Conservation (phyloP, 345 rosid genomes). For the Eucalyptus fibrosa region DNA sequence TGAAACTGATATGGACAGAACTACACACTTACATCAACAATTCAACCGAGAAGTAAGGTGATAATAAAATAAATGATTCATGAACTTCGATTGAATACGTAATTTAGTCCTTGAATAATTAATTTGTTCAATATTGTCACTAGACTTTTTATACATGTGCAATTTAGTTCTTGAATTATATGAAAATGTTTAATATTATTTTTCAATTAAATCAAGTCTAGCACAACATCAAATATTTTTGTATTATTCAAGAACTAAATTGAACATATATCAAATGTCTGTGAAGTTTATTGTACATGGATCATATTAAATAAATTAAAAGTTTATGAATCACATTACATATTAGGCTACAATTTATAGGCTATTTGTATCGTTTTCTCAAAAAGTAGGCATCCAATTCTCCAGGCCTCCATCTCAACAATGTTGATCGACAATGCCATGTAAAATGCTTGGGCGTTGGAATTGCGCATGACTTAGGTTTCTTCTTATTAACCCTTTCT, state of each 20-base stretch:
- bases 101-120: too few relatives aligned
- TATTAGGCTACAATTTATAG: fast-evolving
- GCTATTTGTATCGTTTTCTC: not conserved
- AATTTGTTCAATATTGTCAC: too few relatives aligned
- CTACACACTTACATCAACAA: not conserved
- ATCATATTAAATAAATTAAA: too few relatives aligned
- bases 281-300: fast-evolving
- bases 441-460: not conserved
- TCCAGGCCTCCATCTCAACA: not conserved
- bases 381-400: not conserved
- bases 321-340: too few relatives aligned
- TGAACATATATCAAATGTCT: not conserved
- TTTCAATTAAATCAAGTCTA: too few relatives aligned
- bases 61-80: too few relatives aligned
- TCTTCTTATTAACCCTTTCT: not conserved
- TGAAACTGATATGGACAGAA: not conserved
- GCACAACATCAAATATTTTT: too few relatives aligned
- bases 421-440: not conserved
- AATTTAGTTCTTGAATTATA: too few relatives aligned
- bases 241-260: too few relatives aligned
- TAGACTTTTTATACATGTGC: fast-evolving
- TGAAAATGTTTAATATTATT: too few relatives aligned
- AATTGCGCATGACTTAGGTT: not conserved
- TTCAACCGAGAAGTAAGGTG: not conserved
- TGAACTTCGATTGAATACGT: fast-evolving